Evolutionary conservation across 2,329 filamentous ascomycete genomes (phyloP).

Genomic region (Verticillium klebahnii): DNA sequence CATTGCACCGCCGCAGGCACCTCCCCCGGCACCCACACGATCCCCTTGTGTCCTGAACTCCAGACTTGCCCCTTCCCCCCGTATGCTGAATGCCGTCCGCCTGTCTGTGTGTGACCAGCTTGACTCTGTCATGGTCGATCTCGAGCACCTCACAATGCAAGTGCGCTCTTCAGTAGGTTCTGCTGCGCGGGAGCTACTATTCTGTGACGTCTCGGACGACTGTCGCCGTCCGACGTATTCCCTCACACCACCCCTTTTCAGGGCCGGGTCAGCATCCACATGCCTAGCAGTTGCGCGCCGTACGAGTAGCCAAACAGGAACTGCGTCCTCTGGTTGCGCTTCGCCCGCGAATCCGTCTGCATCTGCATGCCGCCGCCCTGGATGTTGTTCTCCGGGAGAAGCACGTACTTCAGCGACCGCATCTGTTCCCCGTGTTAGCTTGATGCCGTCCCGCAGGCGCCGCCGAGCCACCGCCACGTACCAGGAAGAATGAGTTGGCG

Average conservation of each 20-base stretch:
- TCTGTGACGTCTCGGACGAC: neutral
- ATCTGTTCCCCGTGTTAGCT: slow-evolving; percentile 50
- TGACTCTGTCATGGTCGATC: neutral
- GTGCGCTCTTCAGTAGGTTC: too few relatives aligned
- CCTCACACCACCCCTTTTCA: slow-evolving; percentile 15
- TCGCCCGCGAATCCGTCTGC: slow-evolving; percentile 68
- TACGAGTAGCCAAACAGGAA: slow-evolving; percentile 95
- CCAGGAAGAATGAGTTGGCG: slow-evolving; percentile 92
- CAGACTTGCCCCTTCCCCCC: neutral
- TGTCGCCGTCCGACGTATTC: neutral
- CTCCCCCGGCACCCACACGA: neutral
- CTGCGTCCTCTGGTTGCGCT: slow-evolving; percentile 83
- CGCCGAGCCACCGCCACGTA: slow-evolving; percentile 38
- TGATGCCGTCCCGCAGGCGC: neutral
- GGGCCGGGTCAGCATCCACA: slow-evolving; percentile 65
- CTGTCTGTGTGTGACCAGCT: neutral
- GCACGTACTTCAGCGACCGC: slow-evolving; percentile 90
- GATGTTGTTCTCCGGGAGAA: slow-evolving; percentile 79
- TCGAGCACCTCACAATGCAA: neutral
- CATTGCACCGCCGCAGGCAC: neutral
- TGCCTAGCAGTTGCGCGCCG: slow-evolving; percentile 87
- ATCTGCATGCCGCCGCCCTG: slow-evolving; percentile 33
- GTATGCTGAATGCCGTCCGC: neutral
- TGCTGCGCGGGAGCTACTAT: neutral
- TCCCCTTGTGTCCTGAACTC: neutral